These are phyloP conservation scores for Cryptococcus sp. DNA, from an alignment of 1,284 basidiomycete genomes.

Conservation along the genomic window DNA sequence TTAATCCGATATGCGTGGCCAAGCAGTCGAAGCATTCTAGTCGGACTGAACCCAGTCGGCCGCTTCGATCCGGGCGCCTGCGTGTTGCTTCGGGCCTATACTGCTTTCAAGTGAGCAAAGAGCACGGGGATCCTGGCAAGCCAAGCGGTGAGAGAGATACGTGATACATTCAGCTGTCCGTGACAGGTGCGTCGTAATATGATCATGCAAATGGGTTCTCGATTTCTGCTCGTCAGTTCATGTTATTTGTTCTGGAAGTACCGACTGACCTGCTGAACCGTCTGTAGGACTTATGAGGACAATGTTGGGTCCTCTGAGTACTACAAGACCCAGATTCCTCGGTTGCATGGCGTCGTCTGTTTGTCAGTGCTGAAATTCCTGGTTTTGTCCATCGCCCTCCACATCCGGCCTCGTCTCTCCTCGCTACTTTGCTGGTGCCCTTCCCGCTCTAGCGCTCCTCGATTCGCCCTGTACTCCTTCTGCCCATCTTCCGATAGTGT, in stretches of 20 bases:
- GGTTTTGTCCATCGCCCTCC: no score
- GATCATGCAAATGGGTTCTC: slow-evolving; percentile 42
- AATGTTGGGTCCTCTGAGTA: slow-evolving; percentile 86
- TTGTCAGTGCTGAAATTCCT: slow-evolving; percentile 1
- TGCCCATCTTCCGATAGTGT: not conserved
- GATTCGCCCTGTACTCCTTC: no score
- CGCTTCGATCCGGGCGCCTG: no score
- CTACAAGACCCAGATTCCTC: slow-evolving; percentile 72
- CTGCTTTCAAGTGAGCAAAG: no score
- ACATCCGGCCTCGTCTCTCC: no score
- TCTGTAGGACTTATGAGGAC: slow-evolving; percentile 88
- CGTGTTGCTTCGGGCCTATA: no score
- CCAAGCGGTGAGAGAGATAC: no score
- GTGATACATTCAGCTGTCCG: not conserved
- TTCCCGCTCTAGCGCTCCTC: not conserved
- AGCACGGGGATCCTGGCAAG: no score
- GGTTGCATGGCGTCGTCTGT: slow-evolving; percentile 61
- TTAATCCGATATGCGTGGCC: no score
- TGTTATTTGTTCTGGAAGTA: not conserved
- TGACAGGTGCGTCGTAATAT: no score
- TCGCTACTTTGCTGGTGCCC: not conserved
- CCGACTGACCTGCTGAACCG: slow-evolving; percentile 61
- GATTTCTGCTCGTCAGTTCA: slow-evolving; percentile 43
- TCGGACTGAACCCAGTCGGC: no score
- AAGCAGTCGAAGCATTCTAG: no score